Percentiles rank a stretch among this genome's conserved stretches.
Evolutionary conservation across 2,329 filamentous ascomycete species (phyloP).

Genomic region (Pestalotiopsis fici): DNA sequence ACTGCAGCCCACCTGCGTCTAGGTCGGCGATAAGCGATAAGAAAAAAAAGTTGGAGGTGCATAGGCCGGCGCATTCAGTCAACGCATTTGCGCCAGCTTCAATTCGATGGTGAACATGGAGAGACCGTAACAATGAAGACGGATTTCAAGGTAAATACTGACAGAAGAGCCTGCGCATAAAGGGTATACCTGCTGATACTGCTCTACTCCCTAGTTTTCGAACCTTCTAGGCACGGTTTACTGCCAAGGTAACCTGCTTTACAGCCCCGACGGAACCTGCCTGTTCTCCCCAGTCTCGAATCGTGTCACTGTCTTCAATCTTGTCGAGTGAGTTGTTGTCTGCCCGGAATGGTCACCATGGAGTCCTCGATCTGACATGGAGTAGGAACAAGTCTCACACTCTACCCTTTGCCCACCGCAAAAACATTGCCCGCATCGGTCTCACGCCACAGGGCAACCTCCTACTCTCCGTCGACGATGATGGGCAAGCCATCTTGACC

Average conservation of each 20-base stretch:
- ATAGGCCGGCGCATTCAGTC: neutral
- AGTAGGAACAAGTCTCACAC: slow-evolving; percentile 82
- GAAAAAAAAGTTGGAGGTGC: slow-evolving; percentile 4
- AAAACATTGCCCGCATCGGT: slow-evolving; percentile 86
- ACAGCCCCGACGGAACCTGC: slow-evolving; percentile 93
- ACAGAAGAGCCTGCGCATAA: neutral
- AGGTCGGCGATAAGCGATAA: neutral
- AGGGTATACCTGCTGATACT: neutral
- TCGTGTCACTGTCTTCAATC: slow-evolving; percentile 91
- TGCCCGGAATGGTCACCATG: neutral
- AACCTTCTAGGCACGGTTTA: slow-evolving; percentile 98
- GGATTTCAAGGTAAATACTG: slow-evolving; percentile 80
- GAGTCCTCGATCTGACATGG: slow-evolving; percentile 32
- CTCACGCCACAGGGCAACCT: slow-evolving; percentile 90
- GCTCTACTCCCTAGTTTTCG: slow-evolving; percentile 71
- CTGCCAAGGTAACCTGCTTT: slow-evolving; percentile 95
- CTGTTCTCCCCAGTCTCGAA: slow-evolving; percentile 96
- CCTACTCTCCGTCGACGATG: slow-evolving; percentile 89
- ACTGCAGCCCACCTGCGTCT: neutral
- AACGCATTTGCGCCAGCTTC: neutral
- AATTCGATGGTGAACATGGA: slow-evolving; percentile 10
- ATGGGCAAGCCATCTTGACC: slow-evolving; percentile 90
- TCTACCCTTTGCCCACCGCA: slow-evolving; percentile 87
- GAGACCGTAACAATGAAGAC: slow-evolving; percentile 80
- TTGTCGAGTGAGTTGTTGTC: slow-evolving; percentile 73